Evolutionary conservation across 2,329 filamentous ascomycete genomes (phyloP).

Genomic region (Pseudogymnoascus verrucosus): DNA sequence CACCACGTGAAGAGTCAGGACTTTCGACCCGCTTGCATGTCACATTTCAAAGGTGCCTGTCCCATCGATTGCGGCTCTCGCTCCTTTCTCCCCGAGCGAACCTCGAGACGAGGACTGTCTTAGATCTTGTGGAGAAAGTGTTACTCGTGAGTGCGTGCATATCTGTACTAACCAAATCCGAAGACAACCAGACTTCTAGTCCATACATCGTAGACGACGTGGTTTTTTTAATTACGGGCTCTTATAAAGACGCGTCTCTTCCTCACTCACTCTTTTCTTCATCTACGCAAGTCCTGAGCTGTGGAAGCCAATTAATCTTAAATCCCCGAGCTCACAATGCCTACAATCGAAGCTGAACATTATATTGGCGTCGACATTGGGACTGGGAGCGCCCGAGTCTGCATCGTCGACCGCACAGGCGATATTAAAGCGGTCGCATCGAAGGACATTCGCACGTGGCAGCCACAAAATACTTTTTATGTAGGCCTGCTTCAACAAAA

Average conservation of each 20-base stretch:
- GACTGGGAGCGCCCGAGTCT: conserved; percentile 89
- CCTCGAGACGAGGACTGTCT: background rate
- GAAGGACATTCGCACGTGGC: conserved; percentile 72
- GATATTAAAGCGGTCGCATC: conserved; percentile 73
- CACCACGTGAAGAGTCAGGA: background rate
- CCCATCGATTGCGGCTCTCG: background rate
- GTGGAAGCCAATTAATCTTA: background rate
- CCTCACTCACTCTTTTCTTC: background rate
- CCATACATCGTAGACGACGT: background rate
- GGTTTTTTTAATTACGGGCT: background rate
- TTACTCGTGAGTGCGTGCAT: background rate
- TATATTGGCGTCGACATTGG: conserved; percentile 91
- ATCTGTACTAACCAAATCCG: background rate
- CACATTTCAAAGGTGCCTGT: background rate
- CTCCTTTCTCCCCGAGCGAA: background rate
- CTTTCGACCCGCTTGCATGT: background rate
- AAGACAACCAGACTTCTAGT: too few species aligned
- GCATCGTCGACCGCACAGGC: conserved; percentile 85
- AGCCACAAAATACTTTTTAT: conserved; percentile 68
- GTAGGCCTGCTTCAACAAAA: conserved; percentile 35
- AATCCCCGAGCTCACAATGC: background rate
- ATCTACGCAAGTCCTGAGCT: background rate
- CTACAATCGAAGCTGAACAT: conserved; percentile 38
- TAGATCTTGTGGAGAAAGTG: background rate
- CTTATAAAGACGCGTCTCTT: background rate